Percentiles rank a stretch among this genome's conserved stretches.
Conservation (phyloP, 768 basidiomycete species). For the Infundibulicybe gibba region DNA sequence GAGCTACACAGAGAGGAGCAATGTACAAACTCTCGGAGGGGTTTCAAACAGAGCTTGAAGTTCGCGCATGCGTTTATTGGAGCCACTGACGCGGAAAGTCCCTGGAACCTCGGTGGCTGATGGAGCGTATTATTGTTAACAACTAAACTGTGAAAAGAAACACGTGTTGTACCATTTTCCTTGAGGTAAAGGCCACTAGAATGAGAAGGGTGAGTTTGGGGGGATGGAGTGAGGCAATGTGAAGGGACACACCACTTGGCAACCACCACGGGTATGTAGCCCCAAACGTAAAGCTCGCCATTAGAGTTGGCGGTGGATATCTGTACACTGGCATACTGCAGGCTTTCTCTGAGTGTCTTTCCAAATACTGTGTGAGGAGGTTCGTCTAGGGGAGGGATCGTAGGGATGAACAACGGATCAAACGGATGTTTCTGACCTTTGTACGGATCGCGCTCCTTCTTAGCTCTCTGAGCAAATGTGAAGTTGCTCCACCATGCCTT, state of each 20-base stretch:
- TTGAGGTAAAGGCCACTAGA: conserved; percentile 93
- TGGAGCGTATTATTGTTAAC: not conserved
- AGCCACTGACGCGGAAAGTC: conserved; percentile 95
- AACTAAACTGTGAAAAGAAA: not conserved
- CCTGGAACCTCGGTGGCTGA: conserved; percentile 88
- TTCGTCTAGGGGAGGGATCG: not conserved
- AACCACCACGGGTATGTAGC: conserved; percentile 94
- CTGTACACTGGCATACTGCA: conserved; percentile 87
- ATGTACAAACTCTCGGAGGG: conserved; percentile 68
- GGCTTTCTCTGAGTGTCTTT: conserved; percentile 76
- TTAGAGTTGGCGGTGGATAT: conserved; percentile 85
- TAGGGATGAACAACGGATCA: conserved; percentile 1
- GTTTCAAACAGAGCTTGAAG: conserved; percentile 88
- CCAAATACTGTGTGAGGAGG: conserved; percentile 62
- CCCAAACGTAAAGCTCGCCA: conserved; percentile 87
- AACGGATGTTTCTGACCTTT: conserved; percentile 28
- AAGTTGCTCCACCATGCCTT: conserved; percentile 86
- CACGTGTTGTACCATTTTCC: conserved; percentile 65
- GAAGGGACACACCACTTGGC: conserved; percentile 79
- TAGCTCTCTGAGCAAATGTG: conserved; percentile 57
- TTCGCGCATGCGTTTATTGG: conserved; percentile 92
- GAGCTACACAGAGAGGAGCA: conserved; percentile 1
- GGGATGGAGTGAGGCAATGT: conserved; percentile 3
- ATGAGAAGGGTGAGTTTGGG: not conserved
- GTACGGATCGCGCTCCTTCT: conserved; percentile 47